Conservation (phyloP, 1,139 yeast genomes). For the Kurtzmaniella quercitrusa region DNA sequence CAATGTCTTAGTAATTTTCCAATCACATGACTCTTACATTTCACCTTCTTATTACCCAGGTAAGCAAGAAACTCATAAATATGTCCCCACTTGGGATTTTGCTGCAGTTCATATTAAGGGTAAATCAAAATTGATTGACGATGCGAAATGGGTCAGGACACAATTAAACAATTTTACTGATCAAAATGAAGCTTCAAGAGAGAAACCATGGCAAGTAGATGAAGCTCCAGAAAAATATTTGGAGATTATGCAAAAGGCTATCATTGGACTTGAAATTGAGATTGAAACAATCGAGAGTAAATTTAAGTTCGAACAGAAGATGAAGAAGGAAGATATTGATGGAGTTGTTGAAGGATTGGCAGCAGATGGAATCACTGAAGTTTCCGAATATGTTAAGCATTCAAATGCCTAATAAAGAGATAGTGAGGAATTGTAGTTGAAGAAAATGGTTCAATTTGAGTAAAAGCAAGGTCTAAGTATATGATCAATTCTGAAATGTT, state of each 20-base stretch:
- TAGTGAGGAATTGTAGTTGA: too few species aligned
- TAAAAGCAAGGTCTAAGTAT: too few species aligned
- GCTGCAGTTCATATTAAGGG: conserved; percentile 61
- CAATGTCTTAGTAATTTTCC: conserved; percentile 51
- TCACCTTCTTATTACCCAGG: conserved; percentile 60
- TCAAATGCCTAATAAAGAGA: conserved; percentile 11
- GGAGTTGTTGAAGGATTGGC: conserved; percentile 52
- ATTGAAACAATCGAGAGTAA: conserved; percentile 50
- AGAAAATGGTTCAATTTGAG: neutral
- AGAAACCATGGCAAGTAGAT: conserved; percentile 48
- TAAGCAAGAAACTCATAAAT: conserved; percentile 55
- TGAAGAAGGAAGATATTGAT: conserved; percentile 37
- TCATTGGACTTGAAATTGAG: conserved; percentile 56
- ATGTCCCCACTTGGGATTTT: conserved; percentile 74
- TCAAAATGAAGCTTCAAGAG: conserved; percentile 44
- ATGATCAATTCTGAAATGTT: too few species aligned
- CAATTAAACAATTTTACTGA: conserved; percentile 46
- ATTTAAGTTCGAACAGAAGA: conserved; percentile 59
- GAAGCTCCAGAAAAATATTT: conserved; percentile 57
- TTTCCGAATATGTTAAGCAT: conserved; percentile 20
- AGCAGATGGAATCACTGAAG: conserved; percentile 19
- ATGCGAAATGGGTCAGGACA: conserved; percentile 41
- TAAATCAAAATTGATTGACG: conserved; percentile 43
- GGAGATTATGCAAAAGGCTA: conserved; percentile 45
- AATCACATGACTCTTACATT: conserved; percentile 51